Conservation (phyloP, 306 rosid species). For the Ceratonia siliqua region DNA sequence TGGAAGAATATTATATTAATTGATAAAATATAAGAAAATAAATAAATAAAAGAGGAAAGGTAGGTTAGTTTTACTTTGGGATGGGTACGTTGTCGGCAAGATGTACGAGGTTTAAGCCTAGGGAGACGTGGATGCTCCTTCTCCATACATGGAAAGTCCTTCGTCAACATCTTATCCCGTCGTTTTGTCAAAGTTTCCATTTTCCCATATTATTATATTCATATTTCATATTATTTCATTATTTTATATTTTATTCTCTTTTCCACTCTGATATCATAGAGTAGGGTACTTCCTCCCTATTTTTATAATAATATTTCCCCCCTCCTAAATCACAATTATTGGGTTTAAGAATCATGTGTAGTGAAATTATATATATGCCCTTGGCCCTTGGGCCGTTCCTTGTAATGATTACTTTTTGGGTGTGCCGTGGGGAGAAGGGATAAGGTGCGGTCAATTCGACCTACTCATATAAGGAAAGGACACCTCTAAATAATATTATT, state of each 20-base stretch:
- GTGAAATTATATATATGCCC: neutral
- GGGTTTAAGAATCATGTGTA: neutral
- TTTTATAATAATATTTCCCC: neutral
- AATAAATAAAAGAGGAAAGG: neutral
- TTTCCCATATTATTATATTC: neutral
- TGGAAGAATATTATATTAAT: neutral
- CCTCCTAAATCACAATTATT: slow-evolving; percentile 26
- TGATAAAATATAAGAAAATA: neutral
- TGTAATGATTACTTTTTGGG: neutral
- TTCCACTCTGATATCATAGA: neutral
- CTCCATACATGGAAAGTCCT: slow-evolving; percentile 45
- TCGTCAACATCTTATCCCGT: slow-evolving; percentile 1
- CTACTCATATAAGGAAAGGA: neutral
- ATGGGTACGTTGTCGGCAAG: slow-evolving; percentile 46
- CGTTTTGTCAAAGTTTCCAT: slow-evolving; percentile 16
- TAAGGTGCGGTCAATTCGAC: neutral
- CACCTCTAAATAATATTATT: no score
- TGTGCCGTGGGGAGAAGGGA: neutral
- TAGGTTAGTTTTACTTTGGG: slow-evolving; percentile 24
- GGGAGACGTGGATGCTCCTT: slow-evolving; percentile 61
- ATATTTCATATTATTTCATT: neutral
- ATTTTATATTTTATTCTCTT: neutral
- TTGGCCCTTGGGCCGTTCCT: neutral
- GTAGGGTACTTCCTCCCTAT: neutral
- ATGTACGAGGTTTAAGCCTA: slow-evolving; percentile 55